Conservation (phyloP, 768 basidiomycete genomes). For the Calocera viscosa region DNA sequence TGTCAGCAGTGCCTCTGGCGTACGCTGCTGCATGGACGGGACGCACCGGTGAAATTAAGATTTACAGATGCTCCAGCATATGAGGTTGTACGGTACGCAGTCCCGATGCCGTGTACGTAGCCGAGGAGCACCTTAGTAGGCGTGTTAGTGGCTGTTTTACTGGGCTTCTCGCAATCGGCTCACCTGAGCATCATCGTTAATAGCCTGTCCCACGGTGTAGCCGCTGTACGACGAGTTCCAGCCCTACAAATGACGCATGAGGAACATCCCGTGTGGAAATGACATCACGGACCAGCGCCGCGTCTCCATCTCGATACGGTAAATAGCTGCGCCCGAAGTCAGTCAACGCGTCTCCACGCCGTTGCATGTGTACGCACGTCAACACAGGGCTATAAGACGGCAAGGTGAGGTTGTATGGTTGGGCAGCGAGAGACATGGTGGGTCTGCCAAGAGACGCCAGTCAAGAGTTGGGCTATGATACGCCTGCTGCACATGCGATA, state of each 20-base stretch:
- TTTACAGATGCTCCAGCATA: not conserved
- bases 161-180: no score
- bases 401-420: not conserved
- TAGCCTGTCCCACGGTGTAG: not conserved
- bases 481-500: no score
- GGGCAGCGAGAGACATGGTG: not conserved
- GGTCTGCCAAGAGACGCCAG: no score
- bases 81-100: not conserved
- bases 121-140: not conserved
- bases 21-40: not conserved
- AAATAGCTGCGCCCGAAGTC: not conserved
- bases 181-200: not conserved
- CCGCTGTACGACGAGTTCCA: not conserved
- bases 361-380: not conserved
- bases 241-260: not conserved
- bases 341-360: not conserved
- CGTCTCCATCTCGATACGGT: not conserved
- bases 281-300: not conserved
- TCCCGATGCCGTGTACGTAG: not conserved
- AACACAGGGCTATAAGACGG: not conserved
- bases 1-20: not conserved
- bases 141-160: not conserved
- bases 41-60: not conserved
- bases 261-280: not conserved
- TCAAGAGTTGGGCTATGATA: no score